Base-by-base conservation (phyloP, 148 eudicot genomes). In the Fagopyrum esculentum region DNA sequence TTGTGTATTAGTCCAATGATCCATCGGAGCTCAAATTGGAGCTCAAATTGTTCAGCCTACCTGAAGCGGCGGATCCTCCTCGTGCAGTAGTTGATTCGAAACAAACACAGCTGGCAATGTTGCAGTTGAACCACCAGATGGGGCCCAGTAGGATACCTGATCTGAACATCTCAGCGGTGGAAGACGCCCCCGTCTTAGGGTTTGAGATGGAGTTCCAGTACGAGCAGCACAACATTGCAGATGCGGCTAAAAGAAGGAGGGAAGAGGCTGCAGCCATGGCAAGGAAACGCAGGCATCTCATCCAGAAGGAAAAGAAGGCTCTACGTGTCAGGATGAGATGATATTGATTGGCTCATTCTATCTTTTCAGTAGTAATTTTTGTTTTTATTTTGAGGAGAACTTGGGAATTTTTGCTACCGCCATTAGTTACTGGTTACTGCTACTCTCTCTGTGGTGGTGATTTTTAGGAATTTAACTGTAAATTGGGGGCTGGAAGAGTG, bases 241-340 rank as follows among this genome's bases (percentile, higher is more conserved):
- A 15, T 29, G 69, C 45, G 71, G 71, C 45, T 13, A 19, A 66
- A 15, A 35, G 19, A 45, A 66, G 19, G 19, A 66, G 71, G 47
- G 71, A 45, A 43, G 71, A 43, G 71, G 71, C 71, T 12, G 71
- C 71, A 43, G 71, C 71, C 47, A 35, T 66, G 71, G 71, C 71
- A 15, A 66, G 71, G 47, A 45, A 43, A 66, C 71, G 71, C 17
- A 66, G 71, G 71, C 71, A 66, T 43, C 71, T 66, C 46, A 66
- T 66, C 71, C 71, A 66, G 47, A 66, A 66, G 71, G 13, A 19
- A 13, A 66, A 66, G 47, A 66, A 46, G 47, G 71, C 71, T 4
- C 40, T 46, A 66, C 71, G 71, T 13, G 71, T 35, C 40, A 35
- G 40, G 40, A 35, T 1, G 40, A 35, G 40, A 35, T 35, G 40